Percentiles rank a stretch among this genome's conserved stretches.
Evolutionary conservation across 2,329 filamentous ascomycete genomes (phyloP).

Genomic region (Niveomyces coronatus): DNA sequence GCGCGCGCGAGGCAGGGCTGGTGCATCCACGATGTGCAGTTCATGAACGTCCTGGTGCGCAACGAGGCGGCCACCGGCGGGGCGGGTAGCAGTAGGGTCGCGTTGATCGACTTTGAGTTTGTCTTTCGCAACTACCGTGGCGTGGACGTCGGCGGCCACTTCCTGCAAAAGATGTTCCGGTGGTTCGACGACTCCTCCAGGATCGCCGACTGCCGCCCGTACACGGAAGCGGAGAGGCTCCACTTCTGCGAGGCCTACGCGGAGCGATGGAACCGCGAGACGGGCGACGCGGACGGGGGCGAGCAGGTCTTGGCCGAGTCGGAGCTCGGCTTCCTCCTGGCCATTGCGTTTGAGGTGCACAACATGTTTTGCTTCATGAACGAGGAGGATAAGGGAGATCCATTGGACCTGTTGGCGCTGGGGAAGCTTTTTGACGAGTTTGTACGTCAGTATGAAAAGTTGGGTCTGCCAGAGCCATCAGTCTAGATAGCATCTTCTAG

Average conservation of each 20-base stretch:
- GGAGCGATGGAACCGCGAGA: conserved; percentile 9
- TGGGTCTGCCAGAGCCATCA: neutral
- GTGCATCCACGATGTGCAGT: conserved; percentile 14
- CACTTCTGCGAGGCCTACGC: conserved; percentile 12
- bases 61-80: neutral
- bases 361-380: conserved; percentile 12
- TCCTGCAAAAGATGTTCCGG: conserved; percentile 13
- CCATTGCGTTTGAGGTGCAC: conserved; percentile 14
- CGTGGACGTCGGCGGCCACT: conserved; percentile 13
- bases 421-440: conserved; percentile 11
- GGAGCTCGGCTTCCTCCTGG: conserved; percentile 12
- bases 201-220: conserved; percentile 9
- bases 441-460: conserved; percentile 5
- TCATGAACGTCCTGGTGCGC: conserved; percentile 12
- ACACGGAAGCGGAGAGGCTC: conserved; percentile 9
- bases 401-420: conserved; percentile 8
- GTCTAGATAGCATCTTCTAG: too few relatives aligned
- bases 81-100: conserved; percentile 1
- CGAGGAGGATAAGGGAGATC: conserved; percentile 5
- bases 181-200: conserved; percentile 12
- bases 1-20: conserved; percentile 5
- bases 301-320: conserved; percentile 10
- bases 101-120: conserved; percentile 12
- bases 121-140: conserved; percentile 11
- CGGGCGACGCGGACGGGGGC: conserved; percentile 9